Percentiles rank a stretch among this genome's conserved stretches.
Conservation (phyloP, 805 yeast species). For the Starmerella cellae region DNA sequence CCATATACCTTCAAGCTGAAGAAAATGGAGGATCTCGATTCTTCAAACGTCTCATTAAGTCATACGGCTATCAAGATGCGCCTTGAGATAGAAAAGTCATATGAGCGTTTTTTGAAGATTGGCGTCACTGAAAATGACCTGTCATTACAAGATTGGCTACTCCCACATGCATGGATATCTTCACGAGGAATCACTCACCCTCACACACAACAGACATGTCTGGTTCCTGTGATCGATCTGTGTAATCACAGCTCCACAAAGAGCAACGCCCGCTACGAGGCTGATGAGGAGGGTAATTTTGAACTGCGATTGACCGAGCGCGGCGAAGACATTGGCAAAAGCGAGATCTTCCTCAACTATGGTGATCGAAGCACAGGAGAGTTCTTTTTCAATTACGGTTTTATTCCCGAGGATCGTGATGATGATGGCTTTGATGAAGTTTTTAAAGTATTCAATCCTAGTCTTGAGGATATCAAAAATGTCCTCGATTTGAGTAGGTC, state of each 20-base stretch:
- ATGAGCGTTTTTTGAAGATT: conserved; percentile 14
- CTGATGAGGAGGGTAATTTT: conserved; percentile 11
- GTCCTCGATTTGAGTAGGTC: conserved; percentile 17
- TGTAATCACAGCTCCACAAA: conserved; percentile 23
- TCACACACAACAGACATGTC: conserved; percentile 28
- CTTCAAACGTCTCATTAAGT: conserved; percentile 19
- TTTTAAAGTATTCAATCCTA: conserved; percentile 18
- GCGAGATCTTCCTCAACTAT: conserved; percentile 28
- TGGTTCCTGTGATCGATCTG: conserved; percentile 44
- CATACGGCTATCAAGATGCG: conserved; percentile 22
- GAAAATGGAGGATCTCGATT: conserved; percentile 19
- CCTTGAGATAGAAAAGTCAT: conserved; percentile 17
- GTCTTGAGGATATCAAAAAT: conserved; percentile 12
- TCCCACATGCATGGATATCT: conserved; percentile 29
- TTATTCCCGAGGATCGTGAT: conserved; percentile 23
- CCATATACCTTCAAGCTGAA: conserved; percentile 24
- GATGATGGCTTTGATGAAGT: conserved; percentile 12
- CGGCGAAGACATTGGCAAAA: not conserved
- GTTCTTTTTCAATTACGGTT: conserved; percentile 31
- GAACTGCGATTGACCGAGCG: conserved; percentile 10
- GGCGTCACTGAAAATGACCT: conserved; percentile 4
- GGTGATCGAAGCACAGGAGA: conserved; percentile 30
- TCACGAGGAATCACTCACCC: conserved; percentile 28
- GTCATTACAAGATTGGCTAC: conserved; percentile 22
- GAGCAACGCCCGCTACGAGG: conserved; percentile 12